Base-by-base conservation (phyloP, 2,329 filamentous ascomycete genomes). In the Aureobasidium namibiae region DNA sequence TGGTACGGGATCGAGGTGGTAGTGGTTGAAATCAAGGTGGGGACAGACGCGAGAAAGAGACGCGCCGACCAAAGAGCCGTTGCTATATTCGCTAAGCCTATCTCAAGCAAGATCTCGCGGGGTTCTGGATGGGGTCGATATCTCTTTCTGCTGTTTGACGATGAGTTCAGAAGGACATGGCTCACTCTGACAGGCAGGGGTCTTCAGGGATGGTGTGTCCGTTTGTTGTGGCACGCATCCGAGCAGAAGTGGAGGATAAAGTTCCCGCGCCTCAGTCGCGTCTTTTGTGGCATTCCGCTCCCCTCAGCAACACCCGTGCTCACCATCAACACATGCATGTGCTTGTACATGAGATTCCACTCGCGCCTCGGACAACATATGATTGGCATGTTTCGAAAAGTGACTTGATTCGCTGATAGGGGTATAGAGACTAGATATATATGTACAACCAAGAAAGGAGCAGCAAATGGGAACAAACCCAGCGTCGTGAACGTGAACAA, bases 11-110 rank as follows among this genome's bases (percentile, higher is more conserved):
- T 36, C 36, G 26, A 42, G 29, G 9, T 62, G 67, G 54, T 66
- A 63, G 61, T 64, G 41, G 63, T 46, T 46, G 61, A 48, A 52
- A 61, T 61, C 61, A 65, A 66, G 66, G 52, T 34, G 42, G 46
- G 57, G 57, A 44, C 18, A 50, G 45, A 59, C 56, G 56, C 56
- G 56, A 59, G 45, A 24, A 50, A 23, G 36, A 49, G 44, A 59
- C 56, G 45, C 46, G 53, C 49, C 45, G 48, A 39, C 49, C 41
- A 44, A 39, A 56, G 57, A 33, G 34, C 38, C 31, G 54, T 57
- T 57, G 53, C 41, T 44, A 31, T 41, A 31, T 16, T 46, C 24
- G 18, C 31, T 36, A 18, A 45, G n/a, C 8, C 36, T 6, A 14
- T 11, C n/a, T 26, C 10, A 21, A 16, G n/a, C 18, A 38, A 18